Evolutionary conservation across 352 stramenopile species (phyloP), one percentile per base, ranked within the genome.

Genomic region (Phytophthora brassicae): DNA sequence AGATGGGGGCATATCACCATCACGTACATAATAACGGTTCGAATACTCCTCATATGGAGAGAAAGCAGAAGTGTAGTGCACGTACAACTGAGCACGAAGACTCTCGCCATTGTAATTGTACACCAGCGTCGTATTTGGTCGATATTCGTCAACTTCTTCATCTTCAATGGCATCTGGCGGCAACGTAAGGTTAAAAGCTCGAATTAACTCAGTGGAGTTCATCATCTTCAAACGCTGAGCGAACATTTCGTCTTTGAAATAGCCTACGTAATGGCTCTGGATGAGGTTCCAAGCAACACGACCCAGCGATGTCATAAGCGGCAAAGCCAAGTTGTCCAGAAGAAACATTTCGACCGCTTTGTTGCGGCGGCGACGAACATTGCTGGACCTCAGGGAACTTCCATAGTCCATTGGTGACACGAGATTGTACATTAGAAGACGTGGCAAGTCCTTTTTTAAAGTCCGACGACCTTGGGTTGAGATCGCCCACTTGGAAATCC

Each of bases 391-490:
- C 6, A 74, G 12, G 23, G 72, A 77, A 4, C 29, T 46, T 2
- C 79, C 79, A 17, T 76, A 70, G 45, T 78, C 66, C 60, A 75
- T 73, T 0, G 76, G 74, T 20, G 76, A 79, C 24, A 88, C 70
- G 36, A 84, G 60, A 24, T 83, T 80, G 65, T 85, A 84, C 43
- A 86, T 64, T 23, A 86, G 22, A 33, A 68, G 31, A 17, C 47
- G 60, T 4, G 66, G 54, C 4, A 74, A 41, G 17, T 75, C 52
- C 24, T 78, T 75, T 33, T 74, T 67, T 6, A 71, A 31, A 8
- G 69, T 72, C 31, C 56, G 74, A 11, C 66, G 56, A 45, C 65
- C 54, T 24, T 70, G 56, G 42, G 28, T 66, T 13, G 54, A 70
- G 20, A 84, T 58, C 1, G 69, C 47, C 66, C 67, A 79, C 20